Base-by-base conservation (phyloP, 768 basidiomycete genomes). In the Hygrocybe coccinea region DNA sequence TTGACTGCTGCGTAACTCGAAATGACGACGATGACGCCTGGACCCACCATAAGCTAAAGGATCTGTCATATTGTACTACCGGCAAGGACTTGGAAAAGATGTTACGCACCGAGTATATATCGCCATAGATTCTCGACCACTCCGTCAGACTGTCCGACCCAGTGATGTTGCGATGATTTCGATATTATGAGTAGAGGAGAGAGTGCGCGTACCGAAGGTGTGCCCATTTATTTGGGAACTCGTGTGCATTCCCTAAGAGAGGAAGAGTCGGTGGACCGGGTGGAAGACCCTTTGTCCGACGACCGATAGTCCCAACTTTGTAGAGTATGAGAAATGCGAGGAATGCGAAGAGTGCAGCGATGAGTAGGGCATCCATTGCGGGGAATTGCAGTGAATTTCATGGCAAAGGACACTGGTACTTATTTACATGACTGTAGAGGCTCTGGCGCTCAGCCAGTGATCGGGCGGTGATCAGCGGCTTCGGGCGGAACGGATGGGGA, bases 181-280 rank as follows among this genome's bases (percentile, higher is more conserved):
- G n/a, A 29, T 8, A 8, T 4, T 29, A 29, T 29, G 29, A 29
- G 29, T 8, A 29, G 29, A 29, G 29, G 29, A n/a, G 65, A 48
- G 9, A 38, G 10, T 9, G 9, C 10, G 9, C 37, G n/a, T 38
- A 38, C 37, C 37, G 37, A 38, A 38, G n/a, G 37, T 38, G 37
- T 38, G 37, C 37, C 10, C 37, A n/a, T 38, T 38, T 38, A 38
- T 38, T n/a, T n/a, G n/a, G n/a, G n/a, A 68, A 66, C 12, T 59
- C 39, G 22, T 50, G 52, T n/a, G 60, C 35, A 52, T 68, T 68
- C 2, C 67, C 67, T 11, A 68, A 43, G n/a, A 67, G 33, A 4
- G 62, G 65, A 10, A 56, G 49, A 1, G 66, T 67, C 0, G 67
- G 61, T 14, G 66, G 65, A 1, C 67, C 66, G 11, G 66, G 61